phyloP scores from a whole-genome alignment of 306 rosid genomes.

The Cicer cuneatum region DNA sequence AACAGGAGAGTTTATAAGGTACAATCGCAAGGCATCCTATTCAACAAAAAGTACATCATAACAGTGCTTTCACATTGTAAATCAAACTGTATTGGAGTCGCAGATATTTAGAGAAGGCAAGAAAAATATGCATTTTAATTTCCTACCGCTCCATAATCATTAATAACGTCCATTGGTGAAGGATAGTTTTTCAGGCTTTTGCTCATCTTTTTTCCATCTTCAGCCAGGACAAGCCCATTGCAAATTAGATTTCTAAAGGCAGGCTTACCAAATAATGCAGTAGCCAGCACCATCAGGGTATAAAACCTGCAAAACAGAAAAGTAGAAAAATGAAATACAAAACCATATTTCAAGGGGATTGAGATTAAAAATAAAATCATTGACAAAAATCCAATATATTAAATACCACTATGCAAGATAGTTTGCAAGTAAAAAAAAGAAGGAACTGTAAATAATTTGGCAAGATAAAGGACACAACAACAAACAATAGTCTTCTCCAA shows the following conservation, averaged over 20 bases:
- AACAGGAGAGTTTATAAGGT: conserved; percentile 93
- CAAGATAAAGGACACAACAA: conserved; percentile 26
- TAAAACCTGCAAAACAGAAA: conserved; percentile 77
- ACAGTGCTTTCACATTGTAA: conserved; percentile 18
- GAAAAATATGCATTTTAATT: conserved; percentile 20
- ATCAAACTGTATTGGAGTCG: conserved; percentile 11
- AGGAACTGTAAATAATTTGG: conserved; percentile 27
- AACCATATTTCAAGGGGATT: conserved; percentile 18
- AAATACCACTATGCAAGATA: conserved; percentile 5
- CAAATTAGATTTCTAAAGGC: conserved; percentile 95
- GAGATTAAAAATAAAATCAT: not conserved
- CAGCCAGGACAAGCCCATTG: conserved; percentile 96
- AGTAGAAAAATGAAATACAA: conserved; percentile 33
- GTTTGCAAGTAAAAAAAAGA: not conserved
- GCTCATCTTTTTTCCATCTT: conserved; percentile 98
- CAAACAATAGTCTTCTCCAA: not conserved
- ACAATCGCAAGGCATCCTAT: conserved; percentile 90
- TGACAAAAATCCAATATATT: conserved; percentile 6
- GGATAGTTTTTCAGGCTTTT: conserved; percentile 95
- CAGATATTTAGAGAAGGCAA: conserved; percentile 21
- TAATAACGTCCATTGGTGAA: conserved; percentile 81
- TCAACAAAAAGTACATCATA: conserved; percentile 36
- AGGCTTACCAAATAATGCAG: conserved; percentile 91
- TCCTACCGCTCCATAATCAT: conserved; percentile 90
- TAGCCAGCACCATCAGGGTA: conserved; percentile 93